Percentiles rank a stretch among this genome's conserved stretches.
Conservation (phyloP, 1,284 basidiomycete genomes). For the Pterulicium gracile region DNA sequence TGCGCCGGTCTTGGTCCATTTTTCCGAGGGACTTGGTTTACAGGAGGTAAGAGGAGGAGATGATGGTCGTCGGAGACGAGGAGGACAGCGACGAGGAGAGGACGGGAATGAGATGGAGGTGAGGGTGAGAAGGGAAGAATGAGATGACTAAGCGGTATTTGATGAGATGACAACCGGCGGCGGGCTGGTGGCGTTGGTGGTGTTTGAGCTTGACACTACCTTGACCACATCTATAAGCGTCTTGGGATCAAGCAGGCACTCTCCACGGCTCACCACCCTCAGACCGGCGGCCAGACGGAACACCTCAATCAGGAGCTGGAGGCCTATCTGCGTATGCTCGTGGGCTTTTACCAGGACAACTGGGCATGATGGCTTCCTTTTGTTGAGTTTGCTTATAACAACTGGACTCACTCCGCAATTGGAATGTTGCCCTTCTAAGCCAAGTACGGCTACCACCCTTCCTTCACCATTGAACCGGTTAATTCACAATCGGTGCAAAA, state of each 20-base stretch:
- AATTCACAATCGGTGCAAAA: too few relatives aligned
- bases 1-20: conserved; percentile 34
- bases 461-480: too few relatives aligned
- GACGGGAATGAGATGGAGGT: not conserved
- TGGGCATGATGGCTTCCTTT: too few relatives aligned
- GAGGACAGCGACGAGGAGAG: not conserved
- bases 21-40: not conserved
- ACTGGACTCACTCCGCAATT: too few relatives aligned
- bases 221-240: conserved; percentile 18
- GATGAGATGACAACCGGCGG: conserved; percentile 1
- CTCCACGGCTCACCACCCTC: conserved; percentile 24
- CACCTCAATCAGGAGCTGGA: too few relatives aligned
- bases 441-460: too few relatives aligned
- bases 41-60: not conserved
- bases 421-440: too few relatives aligned
- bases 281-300: conserved; percentile 23
- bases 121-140: not conserved
- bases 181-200: too few relatives aligned
- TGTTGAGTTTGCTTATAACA: too few relatives aligned
- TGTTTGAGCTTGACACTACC: conserved; percentile 21
- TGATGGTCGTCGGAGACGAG: not conserved
- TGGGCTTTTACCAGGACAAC: too few relatives aligned
- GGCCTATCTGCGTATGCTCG: too few relatives aligned
- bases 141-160: conserved; percentile 1
- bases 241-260: conserved; percentile 16